Percentiles rank a stretch among this genome's conserved stretches.
phyloP scores from a whole-genome alignment of 345 rosid genomes.

The Hibiscus mutabilis region DNA sequence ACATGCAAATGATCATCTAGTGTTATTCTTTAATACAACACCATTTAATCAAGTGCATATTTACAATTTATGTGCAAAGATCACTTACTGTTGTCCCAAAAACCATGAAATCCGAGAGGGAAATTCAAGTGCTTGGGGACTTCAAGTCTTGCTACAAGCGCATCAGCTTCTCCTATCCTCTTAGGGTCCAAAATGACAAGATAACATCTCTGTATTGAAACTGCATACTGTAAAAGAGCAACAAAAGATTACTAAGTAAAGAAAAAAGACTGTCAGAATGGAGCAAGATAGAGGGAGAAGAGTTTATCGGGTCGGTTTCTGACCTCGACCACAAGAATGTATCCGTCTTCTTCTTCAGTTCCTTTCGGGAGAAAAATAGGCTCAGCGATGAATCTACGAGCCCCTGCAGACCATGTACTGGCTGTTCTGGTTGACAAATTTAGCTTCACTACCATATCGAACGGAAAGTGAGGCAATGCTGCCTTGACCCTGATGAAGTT shows the following conservation, averaged over 20 bases:
- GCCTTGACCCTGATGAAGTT: slow-evolving; percentile 53
- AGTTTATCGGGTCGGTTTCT: neutral
- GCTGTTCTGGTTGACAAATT: slow-evolving; percentile 24
- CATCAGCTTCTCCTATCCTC: slow-evolving; percentile 71
- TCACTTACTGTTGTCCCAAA: slow-evolving; percentile 41
- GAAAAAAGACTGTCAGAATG: neutral
- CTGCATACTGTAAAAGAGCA: slow-evolving; percentile 65
- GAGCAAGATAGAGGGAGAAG: neutral
- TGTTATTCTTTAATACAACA: too few relatives aligned
- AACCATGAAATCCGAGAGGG: slow-evolving; percentile 90
- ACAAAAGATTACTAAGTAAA: neutral
- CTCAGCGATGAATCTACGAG: slow-evolving; percentile 77
- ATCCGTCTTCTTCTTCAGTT: slow-evolving; percentile 71
- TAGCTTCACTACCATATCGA: slow-evolving; percentile 72
- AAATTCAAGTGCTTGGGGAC: slow-evolving; percentile 72
- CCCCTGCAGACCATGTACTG: slow-evolving; percentile 50
- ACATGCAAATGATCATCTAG: neutral
- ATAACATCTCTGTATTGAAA: slow-evolving; percentile 63
- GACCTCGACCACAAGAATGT: slow-evolving; percentile 82
- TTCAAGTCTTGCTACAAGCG: slow-evolving; percentile 59
- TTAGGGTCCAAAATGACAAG: slow-evolving; percentile 64
- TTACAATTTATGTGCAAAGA: neutral
- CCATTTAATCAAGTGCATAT: neutral
- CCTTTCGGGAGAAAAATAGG: slow-evolving; percentile 64
- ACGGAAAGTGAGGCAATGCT: slow-evolving; percentile 70